phyloP scores from a whole-genome alignment of 148 eudicot genomes.

The Vaccinium corymbosum region DNA sequence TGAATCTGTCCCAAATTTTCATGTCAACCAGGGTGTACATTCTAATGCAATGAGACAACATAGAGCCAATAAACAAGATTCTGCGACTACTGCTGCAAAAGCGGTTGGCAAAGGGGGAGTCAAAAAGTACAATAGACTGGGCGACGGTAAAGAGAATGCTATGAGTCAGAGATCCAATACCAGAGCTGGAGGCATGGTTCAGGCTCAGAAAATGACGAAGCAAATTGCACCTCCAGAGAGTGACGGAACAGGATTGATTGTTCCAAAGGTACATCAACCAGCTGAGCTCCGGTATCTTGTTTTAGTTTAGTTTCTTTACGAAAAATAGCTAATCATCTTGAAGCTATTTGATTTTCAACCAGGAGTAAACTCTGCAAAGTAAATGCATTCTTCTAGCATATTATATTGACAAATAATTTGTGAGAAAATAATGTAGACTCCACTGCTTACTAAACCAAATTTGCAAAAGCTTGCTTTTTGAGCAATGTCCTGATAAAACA shows the following conservation, averaged over 20 bases:
- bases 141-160: conserved; percentile 35
- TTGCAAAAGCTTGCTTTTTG: not conserved
- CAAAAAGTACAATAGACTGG: conserved; percentile 11
- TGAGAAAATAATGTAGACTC: not conserved
- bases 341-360: not conserved
- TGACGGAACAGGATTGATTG: conserved; percentile 19
- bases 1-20: conserved; percentile 1
- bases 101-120: conserved; percentile 15
- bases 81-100: conserved; percentile 9
- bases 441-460: not conserved
- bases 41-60: conserved; percentile 24
- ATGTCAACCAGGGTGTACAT: conserved; percentile 18
- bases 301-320: not conserved
- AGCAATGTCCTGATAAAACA: not conserved
- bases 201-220: conserved; percentile 24
- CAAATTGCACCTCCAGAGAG: conserved; percentile 14
- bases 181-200: conserved; percentile 14
- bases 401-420: not conserved
- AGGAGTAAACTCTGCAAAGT: not conserved
- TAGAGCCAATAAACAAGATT: conserved; percentile 15
- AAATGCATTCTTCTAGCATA: not conserved
- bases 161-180: not conserved
- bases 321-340: not conserved
- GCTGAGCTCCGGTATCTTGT: not conserved
- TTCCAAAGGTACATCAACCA: conserved; percentile 21